Conservation (phyloP, 768 basidiomycete species). For the Cystoderma amianthinum region DNA sequence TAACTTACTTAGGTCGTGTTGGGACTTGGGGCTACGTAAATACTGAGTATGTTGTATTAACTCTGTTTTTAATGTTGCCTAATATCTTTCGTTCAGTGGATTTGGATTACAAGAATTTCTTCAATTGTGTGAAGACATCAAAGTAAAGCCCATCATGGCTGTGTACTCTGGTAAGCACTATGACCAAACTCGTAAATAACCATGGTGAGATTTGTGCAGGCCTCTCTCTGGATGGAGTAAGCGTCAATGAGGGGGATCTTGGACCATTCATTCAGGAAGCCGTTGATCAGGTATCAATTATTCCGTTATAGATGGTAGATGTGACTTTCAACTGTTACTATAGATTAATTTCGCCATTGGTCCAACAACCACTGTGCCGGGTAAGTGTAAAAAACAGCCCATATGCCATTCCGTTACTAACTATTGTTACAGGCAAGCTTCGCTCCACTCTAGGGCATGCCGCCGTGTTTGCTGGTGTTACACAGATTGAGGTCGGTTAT, state of each 20-base stretch:
- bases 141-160: constrained; percentile 55
- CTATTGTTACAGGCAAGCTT: constrained; percentile 33
- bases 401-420: background rate
- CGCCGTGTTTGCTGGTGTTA: constrained; percentile 37
- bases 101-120: constrained; percentile 28
- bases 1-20: constrained; percentile 28
- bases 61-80: background rate
- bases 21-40: constrained; percentile 63
- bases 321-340: too few relatives aligned
- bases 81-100: constrained; percentile 12
- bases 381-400: constrained; percentile 8
- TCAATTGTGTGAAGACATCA: constrained; percentile 46
- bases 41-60: constrained; percentile 36
- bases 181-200: too few relatives aligned
- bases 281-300: constrained; percentile 30
- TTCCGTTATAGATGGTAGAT: too few relatives aligned
- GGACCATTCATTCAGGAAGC: constrained; percentile 49
- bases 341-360: constrained; percentile 58
- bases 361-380: constrained; percentile 29
- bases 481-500: constrained; percentile 52
- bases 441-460: constrained; percentile 51
- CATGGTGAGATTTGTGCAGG: constrained; percentile 27
- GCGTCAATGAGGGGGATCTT: constrained; percentile 33
- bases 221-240: constrained; percentile 39
- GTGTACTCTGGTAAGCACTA: constrained; percentile 46